phyloP scores from a whole-genome alignment of 2,329 filamentous ascomycete genomes.

The Phialophora tarda region DNA sequence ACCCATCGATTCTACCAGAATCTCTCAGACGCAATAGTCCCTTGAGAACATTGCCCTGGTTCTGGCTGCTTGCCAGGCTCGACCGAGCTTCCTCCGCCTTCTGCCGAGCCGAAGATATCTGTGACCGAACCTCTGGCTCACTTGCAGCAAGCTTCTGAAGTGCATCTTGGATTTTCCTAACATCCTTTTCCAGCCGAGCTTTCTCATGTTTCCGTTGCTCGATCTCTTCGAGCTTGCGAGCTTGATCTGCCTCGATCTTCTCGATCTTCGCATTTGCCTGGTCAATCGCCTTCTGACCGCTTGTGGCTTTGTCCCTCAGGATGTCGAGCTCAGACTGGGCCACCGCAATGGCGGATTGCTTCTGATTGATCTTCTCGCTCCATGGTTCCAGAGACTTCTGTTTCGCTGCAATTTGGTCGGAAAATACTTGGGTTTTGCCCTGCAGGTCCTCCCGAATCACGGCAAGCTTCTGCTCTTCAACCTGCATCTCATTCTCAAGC shows the following conservation, averaged over 20 bases:
- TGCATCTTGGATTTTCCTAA: slow-evolving; percentile 72
- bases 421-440: slow-evolving; percentile 93
- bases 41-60: slow-evolving; percentile 87
- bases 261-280: slow-evolving; percentile 82
- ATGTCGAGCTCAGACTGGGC: slow-evolving; percentile 95
- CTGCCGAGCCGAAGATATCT: slow-evolving; percentile 86
- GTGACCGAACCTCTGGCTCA: slow-evolving; percentile 80
- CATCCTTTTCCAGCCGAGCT: slow-evolving; percentile 73
- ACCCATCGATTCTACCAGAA: slow-evolving; percentile 94
- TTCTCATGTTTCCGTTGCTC: slow-evolving; percentile 77
- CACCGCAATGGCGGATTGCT: slow-evolving; percentile 90
- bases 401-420: slow-evolving; percentile 87
- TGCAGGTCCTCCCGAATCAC: slow-evolving; percentile 86
- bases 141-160: slow-evolving; percentile 73
- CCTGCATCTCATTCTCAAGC: slow-evolving; percentile 76
- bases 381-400: slow-evolving; percentile 95
- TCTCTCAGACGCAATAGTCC: slow-evolving; percentile 94
- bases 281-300: slow-evolving; percentile 80
- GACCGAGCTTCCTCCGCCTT: slow-evolving; percentile 96
- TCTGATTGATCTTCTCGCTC: slow-evolving; percentile 96
- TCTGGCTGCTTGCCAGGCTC: slow-evolving; percentile 86
- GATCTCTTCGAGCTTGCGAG: slow-evolving; percentile 74
- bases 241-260: slow-evolving; percentile 72
- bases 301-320: slow-evolving; percentile 84
- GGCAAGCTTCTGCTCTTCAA: slow-evolving; percentile 80